These are phyloP conservation scores for Xerophyta viscosa DNA, from an alignment of 106 monocot species.

Conservation along the genomic window DNA sequence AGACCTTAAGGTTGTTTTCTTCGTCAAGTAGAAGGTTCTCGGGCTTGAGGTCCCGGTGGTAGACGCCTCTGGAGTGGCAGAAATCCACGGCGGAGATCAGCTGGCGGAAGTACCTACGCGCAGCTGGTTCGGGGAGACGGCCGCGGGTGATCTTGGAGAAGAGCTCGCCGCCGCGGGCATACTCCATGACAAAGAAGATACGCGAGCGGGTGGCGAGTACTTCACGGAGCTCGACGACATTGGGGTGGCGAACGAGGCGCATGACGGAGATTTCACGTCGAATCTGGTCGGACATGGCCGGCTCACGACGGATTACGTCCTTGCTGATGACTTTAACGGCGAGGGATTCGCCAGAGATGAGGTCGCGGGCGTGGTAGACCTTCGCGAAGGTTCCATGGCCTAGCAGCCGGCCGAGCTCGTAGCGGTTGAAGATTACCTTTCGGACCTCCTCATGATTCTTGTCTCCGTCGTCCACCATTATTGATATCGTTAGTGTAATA, in stretches of 20 bases:
- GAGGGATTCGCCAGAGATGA: constrained; percentile 17
- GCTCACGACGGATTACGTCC: constrained; percentile 9
- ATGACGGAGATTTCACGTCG: constrained; percentile 19
- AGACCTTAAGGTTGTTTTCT: constrained; percentile 14
- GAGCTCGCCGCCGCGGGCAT: constrained; percentile 19
- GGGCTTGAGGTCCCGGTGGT: constrained; percentile 24
- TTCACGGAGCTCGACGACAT: constrained; percentile 20
- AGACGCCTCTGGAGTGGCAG: constrained; percentile 25
- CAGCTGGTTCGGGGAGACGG: constrained; percentile 7
- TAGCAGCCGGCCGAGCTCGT: constrained; percentile 34
- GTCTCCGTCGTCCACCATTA: no score
- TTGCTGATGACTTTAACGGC: constrained; percentile 23
- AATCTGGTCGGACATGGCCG: constrained; percentile 13
- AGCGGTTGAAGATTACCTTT: constrained; percentile 15
- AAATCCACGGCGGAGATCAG: constrained; percentile 25
- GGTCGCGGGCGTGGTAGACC: constrained; percentile 27
- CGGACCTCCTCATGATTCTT: neutral
- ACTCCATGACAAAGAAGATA: constrained; percentile 23
- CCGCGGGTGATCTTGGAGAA: constrained; percentile 13
- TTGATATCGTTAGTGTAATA: no score
- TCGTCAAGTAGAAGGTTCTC: constrained; percentile 22
- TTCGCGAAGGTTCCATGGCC: constrained; percentile 41
- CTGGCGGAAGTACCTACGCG: constrained; percentile 17
- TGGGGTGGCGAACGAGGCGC: constrained; percentile 20
- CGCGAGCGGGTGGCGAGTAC: constrained; percentile 17